Evolutionary conservation across 495 filamentous ascomycete genomes (phyloP), one percentile per base, ranked within the genome.

Genomic region (Aspergillus baeticus): DNA sequence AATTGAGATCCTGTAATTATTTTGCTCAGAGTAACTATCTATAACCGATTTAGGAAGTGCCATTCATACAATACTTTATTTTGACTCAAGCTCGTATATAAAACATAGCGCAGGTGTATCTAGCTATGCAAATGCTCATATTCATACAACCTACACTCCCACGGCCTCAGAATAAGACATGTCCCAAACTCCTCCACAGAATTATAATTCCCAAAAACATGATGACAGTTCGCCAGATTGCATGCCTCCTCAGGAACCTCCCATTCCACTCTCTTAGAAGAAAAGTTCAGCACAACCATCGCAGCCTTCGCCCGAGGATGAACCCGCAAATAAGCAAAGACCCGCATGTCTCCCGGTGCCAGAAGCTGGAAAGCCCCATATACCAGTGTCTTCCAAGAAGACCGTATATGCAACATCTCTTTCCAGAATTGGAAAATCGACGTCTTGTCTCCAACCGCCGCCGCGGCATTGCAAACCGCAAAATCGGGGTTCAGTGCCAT

Each of bases 331-430:
- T 58, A 66, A 18, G 50, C 54, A 38, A 80, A 69, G 0, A 70
- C 63, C 21, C 62, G 59, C 22, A 64, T 46, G 42, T 78, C 66
- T 13, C 69, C 69, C 13, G 59, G 51, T 55, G 71, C 69, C 2
- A 80, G 44, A 22, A 76, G 58, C 52, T 75, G 63, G 55, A 81
- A 87, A 18, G 64, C 55, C 0, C 84, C 84, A 62, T 85, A 77
- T 11, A 83, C 70, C 41, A 84, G 80, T 0, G 78, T 49, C 13
- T 78, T 74, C 43, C 80, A 62, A 45, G 77, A 57, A 56, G 78
- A 81, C 6, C 82, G 69, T 14, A 76, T 2, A 1, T 15, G 14
- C 31, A 84, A 38, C 15, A 74, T 57, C 20, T 61, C 47, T 38
- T 71, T 69, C 74, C 78, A 85, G 58, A 77, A 84, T 0, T 57